A percentile compares a stretch with the other conserved stretches of the same genome.
phyloP scores from a whole-genome alignment of 768 basidiomycete species.

The Boletus eberwhitei region DNA sequence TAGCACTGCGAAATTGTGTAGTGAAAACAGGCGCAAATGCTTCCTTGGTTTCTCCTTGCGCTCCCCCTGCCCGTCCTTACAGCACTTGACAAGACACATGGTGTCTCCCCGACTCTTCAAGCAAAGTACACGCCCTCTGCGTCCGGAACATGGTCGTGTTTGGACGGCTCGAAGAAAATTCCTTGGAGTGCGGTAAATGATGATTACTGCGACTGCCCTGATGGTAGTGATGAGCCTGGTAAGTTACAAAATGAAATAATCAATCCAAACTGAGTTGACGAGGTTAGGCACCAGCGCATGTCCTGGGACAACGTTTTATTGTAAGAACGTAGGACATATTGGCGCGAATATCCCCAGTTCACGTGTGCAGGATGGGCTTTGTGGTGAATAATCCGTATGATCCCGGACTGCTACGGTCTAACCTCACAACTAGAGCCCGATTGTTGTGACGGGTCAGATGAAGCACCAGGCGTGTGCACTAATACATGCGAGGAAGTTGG shows the following conservation, averaged over 20 bases:
- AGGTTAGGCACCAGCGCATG: constrained; percentile 80
- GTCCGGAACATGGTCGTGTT: constrained; percentile 68
- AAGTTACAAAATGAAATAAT: constrained; percentile 3
- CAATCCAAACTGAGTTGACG: constrained; percentile 6
- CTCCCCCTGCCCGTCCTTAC: constrained; percentile 40
- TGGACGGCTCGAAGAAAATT: constrained; percentile 78
- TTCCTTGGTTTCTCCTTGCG: constrained; percentile 47
- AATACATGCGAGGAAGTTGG: constrained; percentile 79
- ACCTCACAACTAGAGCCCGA: constrained; percentile 58
- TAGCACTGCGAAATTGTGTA: background rate
- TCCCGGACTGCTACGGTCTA: constrained; percentile 1
- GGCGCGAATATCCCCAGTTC: constrained; percentile 76
- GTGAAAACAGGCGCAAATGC: constrained; percentile 32
- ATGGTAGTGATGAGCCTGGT: constrained; percentile 97
- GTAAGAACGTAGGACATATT: constrained; percentile 84
- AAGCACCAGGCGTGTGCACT: constrained; percentile 73
- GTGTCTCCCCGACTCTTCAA: constrained; percentile 53
- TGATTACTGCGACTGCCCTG: constrained; percentile 91
- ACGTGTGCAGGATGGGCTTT: constrained; percentile 88
- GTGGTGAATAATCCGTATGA: constrained; percentile 55
- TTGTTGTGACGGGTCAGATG: constrained; percentile 97
- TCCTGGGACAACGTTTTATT: constrained; percentile 72
- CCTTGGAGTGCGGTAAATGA: constrained; percentile 84
- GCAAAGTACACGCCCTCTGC: constrained; percentile 52
- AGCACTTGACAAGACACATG: constrained; percentile 47